These are phyloP conservation scores for Claviceps pusilla DNA, from an alignment of 2,329 filamentous ascomycete species.

Conservation along the genomic window DNA sequence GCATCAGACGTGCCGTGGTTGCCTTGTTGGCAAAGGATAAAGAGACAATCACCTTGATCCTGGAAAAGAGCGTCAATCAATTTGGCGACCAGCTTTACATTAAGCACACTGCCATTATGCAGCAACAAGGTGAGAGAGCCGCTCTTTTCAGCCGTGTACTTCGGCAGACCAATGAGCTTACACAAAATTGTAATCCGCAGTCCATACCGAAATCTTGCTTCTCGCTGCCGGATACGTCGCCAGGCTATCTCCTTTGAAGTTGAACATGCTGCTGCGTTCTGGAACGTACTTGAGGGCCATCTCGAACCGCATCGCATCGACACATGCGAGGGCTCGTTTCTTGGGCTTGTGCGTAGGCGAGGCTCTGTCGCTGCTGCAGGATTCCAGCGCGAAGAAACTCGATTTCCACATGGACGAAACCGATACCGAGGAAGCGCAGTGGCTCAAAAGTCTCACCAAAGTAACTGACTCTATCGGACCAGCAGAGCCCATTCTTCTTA, in stretches of 20 bases:
- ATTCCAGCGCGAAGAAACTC: slow-evolving; percentile 57
- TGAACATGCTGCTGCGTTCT: slow-evolving; percentile 56
- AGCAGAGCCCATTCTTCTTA: slow-evolving; percentile 31
- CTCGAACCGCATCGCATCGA: slow-evolving; percentile 69
- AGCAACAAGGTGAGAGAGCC: slow-evolving; percentile 59
- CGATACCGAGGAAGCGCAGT: slow-evolving; percentile 53
- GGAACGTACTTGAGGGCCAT: slow-evolving; percentile 60
- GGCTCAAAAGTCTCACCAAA: slow-evolving; percentile 54
- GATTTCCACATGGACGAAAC: slow-evolving; percentile 75
- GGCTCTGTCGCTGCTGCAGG: slow-evolving; percentile 45
- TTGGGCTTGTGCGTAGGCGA: slow-evolving; percentile 82
- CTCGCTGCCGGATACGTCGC: slow-evolving; percentile 64
- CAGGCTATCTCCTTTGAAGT: slow-evolving; percentile 46
- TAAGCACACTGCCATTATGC: slow-evolving; percentile 65
- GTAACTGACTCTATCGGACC: slow-evolving; percentile 49
- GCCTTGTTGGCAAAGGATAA: slow-evolving; percentile 39
- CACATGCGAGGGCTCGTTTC: slow-evolving; percentile 61
- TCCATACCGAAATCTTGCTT: slow-evolving; percentile 64
- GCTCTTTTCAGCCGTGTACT: not conserved
- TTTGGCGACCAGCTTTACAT: slow-evolving; percentile 84
- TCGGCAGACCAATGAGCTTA: slow-evolving; percentile 5
- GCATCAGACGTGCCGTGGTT: slow-evolving; percentile 51
- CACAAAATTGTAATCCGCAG: slow-evolving; percentile 26
- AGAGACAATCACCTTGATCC: slow-evolving; percentile 35
- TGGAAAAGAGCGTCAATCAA: slow-evolving; percentile 54